Conservation (phyloP, 108 stramenopile genomes). For the Nannochloropsis oceanica region DNA sequence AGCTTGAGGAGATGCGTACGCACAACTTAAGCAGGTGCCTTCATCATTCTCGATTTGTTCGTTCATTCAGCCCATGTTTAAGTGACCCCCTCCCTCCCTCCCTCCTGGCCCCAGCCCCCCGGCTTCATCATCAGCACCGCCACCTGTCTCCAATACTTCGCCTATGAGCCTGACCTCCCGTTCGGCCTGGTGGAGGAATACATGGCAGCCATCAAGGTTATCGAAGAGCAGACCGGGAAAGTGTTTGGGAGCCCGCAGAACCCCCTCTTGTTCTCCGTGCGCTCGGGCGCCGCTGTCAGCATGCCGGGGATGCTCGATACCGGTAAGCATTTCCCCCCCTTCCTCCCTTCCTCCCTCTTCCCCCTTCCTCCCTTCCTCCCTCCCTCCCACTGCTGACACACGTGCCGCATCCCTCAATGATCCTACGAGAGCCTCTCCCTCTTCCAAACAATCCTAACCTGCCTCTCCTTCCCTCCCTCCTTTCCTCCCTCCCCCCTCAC, state of each 20-base stretch:
- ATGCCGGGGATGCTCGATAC: constrained; percentile 41
- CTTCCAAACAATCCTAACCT: too few species aligned
- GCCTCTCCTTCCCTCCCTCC: neutral
- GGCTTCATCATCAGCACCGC: constrained; percentile 49
- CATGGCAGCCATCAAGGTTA: neutral
- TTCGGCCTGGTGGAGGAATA: constrained; percentile 32
- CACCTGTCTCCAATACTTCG: constrained; percentile 36
- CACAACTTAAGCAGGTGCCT: neutral
- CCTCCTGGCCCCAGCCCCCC: constrained; percentile 27
- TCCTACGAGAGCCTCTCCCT: too few species aligned
- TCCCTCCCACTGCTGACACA: too few species aligned
- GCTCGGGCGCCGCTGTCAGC: constrained; percentile 30
- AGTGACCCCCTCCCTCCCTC: neutral
- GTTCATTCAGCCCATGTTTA: neutral
- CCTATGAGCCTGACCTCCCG: constrained; percentile 28
- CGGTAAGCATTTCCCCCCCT: too few species aligned
- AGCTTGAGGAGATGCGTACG: neutral
- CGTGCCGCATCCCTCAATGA: too few species aligned
- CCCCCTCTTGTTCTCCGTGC: constrained; percentile 27
- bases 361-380: too few species aligned
- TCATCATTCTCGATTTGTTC: too few species aligned
- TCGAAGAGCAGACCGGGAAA: constrained; percentile 15
- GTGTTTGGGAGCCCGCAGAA: constrained; percentile 6
- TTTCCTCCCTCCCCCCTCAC: neutral
- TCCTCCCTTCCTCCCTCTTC: too few species aligned